Percentiles rank a stretch among this genome's conserved stretches.
These are phyloP conservation scores for Penicillium polonicum DNA, from an alignment of 2,329 filamentous ascomycete genomes.

Conservation along the genomic window DNA sequence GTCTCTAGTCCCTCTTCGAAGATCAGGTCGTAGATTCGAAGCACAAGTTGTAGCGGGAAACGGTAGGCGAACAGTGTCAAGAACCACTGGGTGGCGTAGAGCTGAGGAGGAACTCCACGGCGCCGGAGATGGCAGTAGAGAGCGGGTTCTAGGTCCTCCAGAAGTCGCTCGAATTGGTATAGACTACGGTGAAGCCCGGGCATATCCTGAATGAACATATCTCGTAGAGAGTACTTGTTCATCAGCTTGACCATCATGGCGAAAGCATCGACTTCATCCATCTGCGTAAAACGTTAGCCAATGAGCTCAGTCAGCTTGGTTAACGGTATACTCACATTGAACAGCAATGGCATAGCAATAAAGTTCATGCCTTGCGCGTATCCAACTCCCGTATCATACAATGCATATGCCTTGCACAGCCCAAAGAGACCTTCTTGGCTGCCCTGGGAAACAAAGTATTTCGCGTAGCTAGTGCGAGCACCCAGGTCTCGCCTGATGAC, in stretches of 20 bases:
- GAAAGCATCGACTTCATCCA: slow-evolving; percentile 97
- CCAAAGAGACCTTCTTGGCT: slow-evolving; percentile 93
- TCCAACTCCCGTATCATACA: slow-evolving; percentile 90
- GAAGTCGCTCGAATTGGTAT: slow-evolving; percentile 89
- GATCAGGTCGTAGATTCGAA: slow-evolving; percentile 94
- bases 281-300: slow-evolving; percentile 49
- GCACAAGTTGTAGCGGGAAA: slow-evolving; percentile 91
- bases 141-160: slow-evolving; percentile 92
- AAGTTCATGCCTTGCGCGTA: slow-evolving; percentile 99
- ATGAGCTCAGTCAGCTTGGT: not conserved
- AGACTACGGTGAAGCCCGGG: slow-evolving; percentile 88
- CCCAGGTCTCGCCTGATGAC: slow-evolving; percentile 87
- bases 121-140: slow-evolving; percentile 92
- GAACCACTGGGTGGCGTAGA: slow-evolving; percentile 99
- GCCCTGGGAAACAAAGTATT: slow-evolving; percentile 86
- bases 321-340: slow-evolving; percentile 65
- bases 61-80: slow-evolving; percentile 97
- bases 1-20: slow-evolving; percentile 84
- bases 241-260: slow-evolving; percentile 89
- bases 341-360: slow-evolving; percentile 90
- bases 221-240: slow-evolving; percentile 91
- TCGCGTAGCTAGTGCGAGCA: slow-evolving; percentile 91
- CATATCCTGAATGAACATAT: slow-evolving; percentile 95
- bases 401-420: slow-evolving; percentile 93
- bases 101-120: slow-evolving; percentile 79